A percentile compares a stretch with the other conserved stretches of the same genome.
These are phyloP conservation scores for Cytospora mali DNA, from an alignment of 2,329 filamentous ascomycete genomes.

Conservation along the genomic window DNA sequence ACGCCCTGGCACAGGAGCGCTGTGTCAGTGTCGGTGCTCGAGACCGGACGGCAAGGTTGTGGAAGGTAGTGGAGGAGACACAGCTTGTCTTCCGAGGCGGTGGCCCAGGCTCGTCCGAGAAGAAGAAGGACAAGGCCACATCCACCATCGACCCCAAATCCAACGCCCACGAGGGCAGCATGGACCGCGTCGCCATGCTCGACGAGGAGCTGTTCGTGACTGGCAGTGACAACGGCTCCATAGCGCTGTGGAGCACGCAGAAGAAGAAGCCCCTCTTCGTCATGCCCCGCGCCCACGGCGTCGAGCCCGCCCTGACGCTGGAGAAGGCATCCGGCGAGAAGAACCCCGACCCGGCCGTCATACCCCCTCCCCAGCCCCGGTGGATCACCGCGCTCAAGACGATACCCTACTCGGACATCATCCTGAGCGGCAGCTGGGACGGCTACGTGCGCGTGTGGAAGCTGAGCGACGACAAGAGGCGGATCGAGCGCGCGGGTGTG, in stretches of 20 bases:
- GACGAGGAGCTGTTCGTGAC: conserved; percentile 90
- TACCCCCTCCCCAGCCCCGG: conserved; percentile 70
- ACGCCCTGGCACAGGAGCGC: conserved; percentile 80
- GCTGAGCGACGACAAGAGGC: conserved; percentile 79
- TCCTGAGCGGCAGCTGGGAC: conserved; percentile 94
- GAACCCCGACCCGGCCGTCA: conserved; percentile 60
- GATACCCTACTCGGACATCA: conserved; percentile 86
- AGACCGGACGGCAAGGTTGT: conserved; percentile 87
- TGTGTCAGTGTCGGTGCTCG: conserved; percentile 89
- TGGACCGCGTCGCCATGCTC: conserved; percentile 89
- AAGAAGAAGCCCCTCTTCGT: conserved; percentile 95
- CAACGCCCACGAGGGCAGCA: conserved; percentile 75
- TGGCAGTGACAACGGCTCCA: conserved; percentile 84
- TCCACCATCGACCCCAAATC: conserved; percentile 52
- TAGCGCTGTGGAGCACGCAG: conserved; percentile 84
- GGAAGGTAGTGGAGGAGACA: conserved; percentile 95
- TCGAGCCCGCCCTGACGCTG: conserved; percentile 71
- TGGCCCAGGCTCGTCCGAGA: conserved; percentile 49
- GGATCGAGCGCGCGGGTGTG: conserved; percentile 71
- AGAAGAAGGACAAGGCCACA: conserved; percentile 46
- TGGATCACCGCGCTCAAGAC: conserved; percentile 89
- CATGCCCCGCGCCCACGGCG: conserved; percentile 78
- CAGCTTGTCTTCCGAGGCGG: conserved; percentile 94
- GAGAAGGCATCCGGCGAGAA: conserved; percentile 74
- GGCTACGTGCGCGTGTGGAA: conserved; percentile 85